Base-by-base conservation (phyloP, 2,329 filamentous ascomycete genomes). In the Talaromyces pinophilus region DNA sequence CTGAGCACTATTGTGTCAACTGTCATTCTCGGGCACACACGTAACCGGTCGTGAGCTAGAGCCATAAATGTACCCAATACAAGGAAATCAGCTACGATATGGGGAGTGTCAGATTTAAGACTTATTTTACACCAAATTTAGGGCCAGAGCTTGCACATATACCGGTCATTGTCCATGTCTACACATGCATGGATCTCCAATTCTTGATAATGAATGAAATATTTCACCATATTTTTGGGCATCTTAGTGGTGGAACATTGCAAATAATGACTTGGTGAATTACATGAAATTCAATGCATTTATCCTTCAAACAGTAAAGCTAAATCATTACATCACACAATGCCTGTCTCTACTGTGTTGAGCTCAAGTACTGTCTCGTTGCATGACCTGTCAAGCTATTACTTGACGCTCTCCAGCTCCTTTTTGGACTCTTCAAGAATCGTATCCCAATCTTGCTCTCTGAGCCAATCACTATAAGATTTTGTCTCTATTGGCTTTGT, bases 391-490 rank as follows among this genome's bases (percentile, higher is more conserved):
- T n/a, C 6, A 13, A 33, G 7, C 17, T 19, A 33, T 19, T 19
- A 54, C 15, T 33, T 54, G 28, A 54, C 50, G 17, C 50, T n/a
- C 6, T 54, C 50, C 2, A 54, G 0, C 50, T 54, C 50, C 28
- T 54, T 54, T 2, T 33, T 35, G 6, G 50, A 10, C 15, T 33
- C 28, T 54, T 54, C 17, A n/a, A 55, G 52, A 35, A 55, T 8
- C 2, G 10, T 5, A 19, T 55, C n/a, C 73, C 71, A 74, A 30
- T 74, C 67, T 57, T 69, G 66, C 40, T 70, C 69, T 30, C 48
- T 67, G 44, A 74, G 59, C 71, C 71, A 74, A 8, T 68, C 69
- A 62, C 65, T 70, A 57, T 72, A 72, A 0, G 67, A 59, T 22
- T 62, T 55, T 0, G 64, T 66, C 40, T 54, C 4, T 10, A 63